Percentiles rank a stretch among this genome's conserved stretches.
Evolutionary conservation across 78 protist species (phyloP).

Genomic region (Planoprotostelium fungivorum): DNA sequence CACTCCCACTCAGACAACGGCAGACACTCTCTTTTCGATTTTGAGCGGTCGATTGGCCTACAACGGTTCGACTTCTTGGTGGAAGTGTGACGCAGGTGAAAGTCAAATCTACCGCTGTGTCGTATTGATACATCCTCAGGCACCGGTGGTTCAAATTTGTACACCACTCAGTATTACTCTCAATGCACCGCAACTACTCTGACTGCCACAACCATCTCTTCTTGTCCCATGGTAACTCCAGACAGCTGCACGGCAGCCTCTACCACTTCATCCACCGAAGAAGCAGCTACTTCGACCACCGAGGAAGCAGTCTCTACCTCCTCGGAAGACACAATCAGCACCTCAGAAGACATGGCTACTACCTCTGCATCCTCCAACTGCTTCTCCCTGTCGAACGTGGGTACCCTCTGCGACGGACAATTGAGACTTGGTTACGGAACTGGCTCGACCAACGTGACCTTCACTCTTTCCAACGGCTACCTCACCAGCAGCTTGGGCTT

Average conservation of each 20-base stretch:
- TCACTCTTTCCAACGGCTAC: neutral
- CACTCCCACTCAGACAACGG: neutral
- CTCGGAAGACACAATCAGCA: too few species aligned
- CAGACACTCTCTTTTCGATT: neutral
- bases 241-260: neutral
- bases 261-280: neutral
- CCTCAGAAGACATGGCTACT: too few species aligned
- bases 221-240: neutral
- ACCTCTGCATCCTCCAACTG: neutral
- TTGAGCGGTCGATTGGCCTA: neutral
- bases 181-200: neutral
- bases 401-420: neutral
- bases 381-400: neutral
- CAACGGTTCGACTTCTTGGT: neutral
- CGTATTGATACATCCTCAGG: too few species aligned
- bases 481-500: neutral
- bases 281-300: neutral
- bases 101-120: too few species aligned
- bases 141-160: neutral
- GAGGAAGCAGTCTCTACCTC: neutral
- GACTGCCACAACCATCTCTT: neutral
- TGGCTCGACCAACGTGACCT: neutral
- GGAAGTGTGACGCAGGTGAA: neutral
- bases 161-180: neutral
- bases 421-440: neutral